Conservation (phyloP, 148 eudicot species). For the Drosera capensis region DNA sequence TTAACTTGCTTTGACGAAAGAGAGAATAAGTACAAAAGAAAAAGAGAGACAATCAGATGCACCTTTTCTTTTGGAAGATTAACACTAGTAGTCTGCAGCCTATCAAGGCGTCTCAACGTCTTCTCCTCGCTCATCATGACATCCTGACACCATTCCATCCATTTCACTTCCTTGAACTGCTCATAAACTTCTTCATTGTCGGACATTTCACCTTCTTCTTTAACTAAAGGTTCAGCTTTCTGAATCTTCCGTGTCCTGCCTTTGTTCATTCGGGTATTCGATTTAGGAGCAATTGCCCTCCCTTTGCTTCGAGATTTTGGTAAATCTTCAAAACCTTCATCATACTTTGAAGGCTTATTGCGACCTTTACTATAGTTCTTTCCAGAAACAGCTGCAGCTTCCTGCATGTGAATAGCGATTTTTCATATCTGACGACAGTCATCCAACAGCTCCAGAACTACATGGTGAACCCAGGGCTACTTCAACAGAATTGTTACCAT, state of each 20-base stretch:
- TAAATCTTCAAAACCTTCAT: constrained; percentile 19
- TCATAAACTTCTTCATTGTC: constrained; percentile 91
- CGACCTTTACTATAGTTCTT: constrained; percentile 46
- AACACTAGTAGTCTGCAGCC: constrained; percentile 77
- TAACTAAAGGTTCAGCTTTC: constrained; percentile 61
- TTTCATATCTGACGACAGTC: no score
- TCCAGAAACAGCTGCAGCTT: constrained; percentile 58
- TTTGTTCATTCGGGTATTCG: constrained; percentile 19
- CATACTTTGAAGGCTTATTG: constrained; percentile 48
- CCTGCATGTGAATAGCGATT: constrained; percentile 28
- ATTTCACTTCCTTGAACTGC: constrained; percentile 98
- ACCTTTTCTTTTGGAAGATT: constrained; percentile 98
- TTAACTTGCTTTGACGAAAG: background rate
- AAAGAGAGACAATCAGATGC: background rate
- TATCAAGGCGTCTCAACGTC: constrained; percentile 83
- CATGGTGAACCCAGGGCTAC: no score
- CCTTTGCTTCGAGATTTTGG: constrained; percentile 39
- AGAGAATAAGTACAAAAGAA: background rate
- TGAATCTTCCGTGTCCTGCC: constrained; percentile 35
- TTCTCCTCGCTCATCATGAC: constrained; percentile 67
- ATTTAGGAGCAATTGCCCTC: constrained; percentile 33
- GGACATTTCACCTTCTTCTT: constrained; percentile 99
- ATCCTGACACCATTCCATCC: constrained; percentile 99
- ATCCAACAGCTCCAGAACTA: no score
- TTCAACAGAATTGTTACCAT: no score